A percentile compares a stretch with the other conserved stretches of the same genome.
Evolutionary conservation across 2,329 filamentous ascomycete genomes (phyloP).

Genomic region (Alternaria burnsii): DNA sequence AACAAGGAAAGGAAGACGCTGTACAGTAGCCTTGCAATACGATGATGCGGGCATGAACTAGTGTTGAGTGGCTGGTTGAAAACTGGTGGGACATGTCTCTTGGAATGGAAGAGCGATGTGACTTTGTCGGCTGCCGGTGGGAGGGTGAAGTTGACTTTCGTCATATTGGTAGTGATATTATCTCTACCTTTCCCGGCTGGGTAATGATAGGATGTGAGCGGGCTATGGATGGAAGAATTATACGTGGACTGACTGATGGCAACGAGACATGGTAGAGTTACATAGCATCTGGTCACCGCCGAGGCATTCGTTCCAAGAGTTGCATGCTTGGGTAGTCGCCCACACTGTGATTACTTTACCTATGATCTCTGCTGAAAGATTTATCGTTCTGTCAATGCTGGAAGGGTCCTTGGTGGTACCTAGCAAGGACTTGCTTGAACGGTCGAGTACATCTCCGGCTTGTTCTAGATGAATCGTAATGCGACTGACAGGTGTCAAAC

Average conservation of each 20-base stretch:
- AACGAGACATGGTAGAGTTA: constrained; percentile 26
- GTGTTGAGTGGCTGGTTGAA: constrained; percentile 20
- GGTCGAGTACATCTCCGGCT: constrained; percentile 25
- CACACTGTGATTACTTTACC: constrained; percentile 34
- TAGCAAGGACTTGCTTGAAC: constrained; percentile 33
- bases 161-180: constrained; percentile 14
- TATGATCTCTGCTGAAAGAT: constrained; percentile 15
- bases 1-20: constrained; percentile 28
- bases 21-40: constrained; percentile 33
- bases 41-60: constrained; percentile 26
- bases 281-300: constrained; percentile 24
- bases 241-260: not conserved
- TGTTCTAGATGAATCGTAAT: constrained; percentile 26
- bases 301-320: constrained; percentile 1
- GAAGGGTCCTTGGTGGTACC: constrained; percentile 24
- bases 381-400: constrained; percentile 40
- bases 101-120: constrained; percentile 20
- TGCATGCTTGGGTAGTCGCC: constrained; percentile 31
- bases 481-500: constrained; percentile 30
- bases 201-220: not conserved
- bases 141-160: constrained; percentile 17
- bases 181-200: not conserved
- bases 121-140: constrained; percentile 22
- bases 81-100: constrained; percentile 15
- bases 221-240: not conserved